Percentiles rank a stretch among this genome's conserved stretches.
phyloP scores from a whole-genome alignment of 2,329 filamentous ascomycete genomes.

The Penicillium sumatraense region DNA sequence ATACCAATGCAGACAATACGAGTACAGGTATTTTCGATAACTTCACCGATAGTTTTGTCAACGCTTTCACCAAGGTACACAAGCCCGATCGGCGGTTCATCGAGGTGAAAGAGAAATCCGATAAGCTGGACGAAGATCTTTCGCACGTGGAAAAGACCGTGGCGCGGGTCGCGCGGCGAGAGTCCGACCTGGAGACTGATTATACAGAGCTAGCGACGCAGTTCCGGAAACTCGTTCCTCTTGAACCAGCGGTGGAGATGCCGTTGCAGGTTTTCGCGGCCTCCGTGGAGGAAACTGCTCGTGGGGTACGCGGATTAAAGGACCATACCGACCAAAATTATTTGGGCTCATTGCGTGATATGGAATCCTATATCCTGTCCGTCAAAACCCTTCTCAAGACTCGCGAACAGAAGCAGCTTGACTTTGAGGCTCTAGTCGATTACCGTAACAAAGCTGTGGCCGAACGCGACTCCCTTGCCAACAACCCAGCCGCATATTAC shows the following conservation, averaged over 20 bases:
- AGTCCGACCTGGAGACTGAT: slow-evolving; percentile 85
- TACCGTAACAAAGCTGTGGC: slow-evolving; percentile 89
- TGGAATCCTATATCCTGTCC: slow-evolving; percentile 91
- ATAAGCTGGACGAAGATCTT: slow-evolving; percentile 93
- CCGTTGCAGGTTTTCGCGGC: slow-evolving; percentile 84
- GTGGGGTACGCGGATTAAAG: slow-evolving; percentile 77
- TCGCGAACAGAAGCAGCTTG: slow-evolving; percentile 95
- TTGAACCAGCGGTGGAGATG: slow-evolving; percentile 85
- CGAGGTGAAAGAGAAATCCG: slow-evolving; percentile 87
- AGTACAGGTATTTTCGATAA: slow-evolving; percentile 81
- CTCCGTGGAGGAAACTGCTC: slow-evolving; percentile 80
- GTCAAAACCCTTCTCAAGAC: slow-evolving; percentile 88
- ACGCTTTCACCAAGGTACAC: slow-evolving; percentile 95
- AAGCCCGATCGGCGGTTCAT: slow-evolving; percentile 94
- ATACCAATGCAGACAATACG: slow-evolving; percentile 46
- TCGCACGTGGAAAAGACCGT: slow-evolving; percentile 95
- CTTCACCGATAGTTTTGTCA: slow-evolving; percentile 94
- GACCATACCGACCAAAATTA: slow-evolving; percentile 97
- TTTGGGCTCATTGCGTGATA: slow-evolving; percentile 86
- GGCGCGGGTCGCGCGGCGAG: slow-evolving; percentile 82
- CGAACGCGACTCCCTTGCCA: slow-evolving; percentile 80
- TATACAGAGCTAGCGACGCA: slow-evolving; percentile 89
- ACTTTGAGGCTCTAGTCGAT: slow-evolving; percentile 94
- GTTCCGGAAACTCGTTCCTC: slow-evolving; percentile 87
- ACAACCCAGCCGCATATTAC: slow-evolving; percentile 64